A percentile compares a stretch with the other conserved stretches of the same genome.
These are phyloP conservation scores for Phytopythium chamaehyphon DNA, from an alignment of 352 stramenopile genomes.

Conservation along the genomic window DNA sequence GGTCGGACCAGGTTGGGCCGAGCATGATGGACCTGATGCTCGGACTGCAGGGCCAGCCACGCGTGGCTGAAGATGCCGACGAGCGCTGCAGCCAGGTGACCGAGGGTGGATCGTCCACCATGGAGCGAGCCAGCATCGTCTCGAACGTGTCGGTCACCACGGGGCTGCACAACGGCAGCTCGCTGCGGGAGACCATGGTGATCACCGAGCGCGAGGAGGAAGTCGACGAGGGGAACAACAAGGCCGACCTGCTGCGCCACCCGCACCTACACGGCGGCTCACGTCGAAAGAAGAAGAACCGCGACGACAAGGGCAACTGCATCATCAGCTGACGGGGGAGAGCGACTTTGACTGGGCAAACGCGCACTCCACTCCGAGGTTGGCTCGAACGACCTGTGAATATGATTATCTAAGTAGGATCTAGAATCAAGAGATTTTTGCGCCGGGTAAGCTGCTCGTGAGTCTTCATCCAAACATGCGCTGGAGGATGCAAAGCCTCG, in stretches of 20 bases:
- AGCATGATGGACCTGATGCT: conserved; percentile 80
- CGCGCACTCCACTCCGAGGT: too few relatives aligned
- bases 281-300: conserved; percentile 18
- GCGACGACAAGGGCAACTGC: conserved; percentile 26
- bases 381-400: too few relatives aligned
- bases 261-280: conserved; percentile 13
- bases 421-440: neutral
- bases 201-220: conserved; percentile 68
- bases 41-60: conserved; percentile 40
- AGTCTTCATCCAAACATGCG: conserved; percentile 39
- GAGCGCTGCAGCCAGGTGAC: conserved; percentile 44
- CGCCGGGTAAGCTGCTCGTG: neutral
- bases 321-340: conserved; percentile 26
- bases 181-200: conserved; percentile 59
- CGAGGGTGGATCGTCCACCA: conserved; percentile 30
- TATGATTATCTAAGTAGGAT: conserved; percentile 7
- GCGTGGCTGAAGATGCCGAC: conserved; percentile 26
- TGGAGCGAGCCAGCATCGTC: conserved; percentile 53
- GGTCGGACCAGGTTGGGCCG: conserved; percentile 51
- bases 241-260: conserved; percentile 3
- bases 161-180: conserved; percentile 42
- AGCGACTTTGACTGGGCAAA: neutral
- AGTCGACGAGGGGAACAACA: conserved; percentile 11
- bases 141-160: conserved; percentile 59
- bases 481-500: conserved; percentile 33